Evolutionary conservation across 2,329 filamentous ascomycete species (phyloP).

Genomic region (Colletotrichum sp.): DNA sequence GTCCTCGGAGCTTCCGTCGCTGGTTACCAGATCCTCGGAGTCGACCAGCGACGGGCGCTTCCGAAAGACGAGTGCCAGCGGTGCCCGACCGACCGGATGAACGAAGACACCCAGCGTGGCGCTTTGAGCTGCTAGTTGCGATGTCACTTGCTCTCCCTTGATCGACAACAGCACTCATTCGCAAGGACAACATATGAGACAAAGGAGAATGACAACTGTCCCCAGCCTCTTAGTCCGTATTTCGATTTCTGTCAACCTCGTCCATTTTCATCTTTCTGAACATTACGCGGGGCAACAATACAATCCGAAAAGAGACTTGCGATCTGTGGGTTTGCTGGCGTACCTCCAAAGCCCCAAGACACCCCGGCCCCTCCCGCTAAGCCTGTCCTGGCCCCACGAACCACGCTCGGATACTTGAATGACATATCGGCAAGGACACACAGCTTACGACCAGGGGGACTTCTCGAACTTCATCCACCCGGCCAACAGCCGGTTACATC

Average conservation of each 20-base stretch:
- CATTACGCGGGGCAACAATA: background rate
- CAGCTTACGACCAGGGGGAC: background rate
- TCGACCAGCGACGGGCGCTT: background rate
- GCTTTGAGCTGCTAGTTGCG: background rate
- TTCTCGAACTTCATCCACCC: background rate
- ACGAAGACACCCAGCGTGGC: background rate
- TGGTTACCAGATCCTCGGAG: conserved; percentile 1
- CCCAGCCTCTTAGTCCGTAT: background rate
- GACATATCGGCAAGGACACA: background rate
- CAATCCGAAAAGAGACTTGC: background rate
- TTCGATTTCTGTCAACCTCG: background rate
- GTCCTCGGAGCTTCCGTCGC: background rate
- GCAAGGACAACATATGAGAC: background rate
- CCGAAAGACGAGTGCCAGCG: background rate
- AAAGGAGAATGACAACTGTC: background rate
- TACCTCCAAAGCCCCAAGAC: background rate
- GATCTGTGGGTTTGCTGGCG: background rate
- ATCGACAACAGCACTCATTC: background rate
- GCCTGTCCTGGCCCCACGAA: background rate
- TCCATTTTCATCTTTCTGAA: background rate
- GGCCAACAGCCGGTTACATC: background rate
- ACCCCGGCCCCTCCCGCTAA: background rate
- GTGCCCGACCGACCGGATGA: background rate
- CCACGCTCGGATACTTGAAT: conserved; percentile 5
- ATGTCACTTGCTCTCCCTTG: background rate